Conservation (phyloP, 192 early-diverging fungal genomes). For the Gryganskiella cystojenkinii region DNA sequence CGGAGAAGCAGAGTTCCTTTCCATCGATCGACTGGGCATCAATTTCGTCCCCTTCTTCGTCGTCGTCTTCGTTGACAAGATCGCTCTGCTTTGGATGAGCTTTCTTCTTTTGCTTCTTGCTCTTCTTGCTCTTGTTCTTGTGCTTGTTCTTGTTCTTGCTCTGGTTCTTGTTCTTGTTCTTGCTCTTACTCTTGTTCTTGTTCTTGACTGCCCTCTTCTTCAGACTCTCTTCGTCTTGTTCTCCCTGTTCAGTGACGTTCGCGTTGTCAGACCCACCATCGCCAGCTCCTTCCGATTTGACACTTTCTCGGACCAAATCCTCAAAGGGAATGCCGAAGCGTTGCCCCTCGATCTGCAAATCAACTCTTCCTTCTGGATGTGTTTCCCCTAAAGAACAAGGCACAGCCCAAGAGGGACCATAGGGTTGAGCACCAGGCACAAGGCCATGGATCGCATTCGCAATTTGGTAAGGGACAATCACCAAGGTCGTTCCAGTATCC, state of each 20-base stretch:
- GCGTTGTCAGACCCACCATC: not conserved
- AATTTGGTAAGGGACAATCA: slow-evolving; percentile 59
- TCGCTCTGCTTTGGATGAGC: no score
- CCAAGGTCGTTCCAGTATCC: slow-evolving; percentile 71
- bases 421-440: slow-evolving; percentile 28
- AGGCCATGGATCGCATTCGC: slow-evolving; percentile 53
- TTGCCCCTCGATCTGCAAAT: slow-evolving; percentile 20
- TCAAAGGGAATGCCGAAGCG: slow-evolving; percentile 36
- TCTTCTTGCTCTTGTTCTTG: no score
- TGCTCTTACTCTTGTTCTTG: no score
- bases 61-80: no score
- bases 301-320: slow-evolving; percentile 16
- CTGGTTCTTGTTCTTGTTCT: no score
- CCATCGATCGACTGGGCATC: no score
- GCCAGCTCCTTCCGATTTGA: not conserved
- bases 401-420: slow-evolving; percentile 32
- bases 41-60: no score
- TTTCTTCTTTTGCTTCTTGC: not conserved
- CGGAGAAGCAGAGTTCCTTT: slow-evolving; percentile 26
- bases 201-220: no score
- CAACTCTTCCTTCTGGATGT: not conserved
- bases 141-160: not conserved
- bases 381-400: slow-evolving; percentile 38
- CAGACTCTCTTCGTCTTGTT: no score
- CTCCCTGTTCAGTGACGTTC: no score